phyloP scores from a whole-genome alignment of 1,284 basidiomycete species.

The Ustilago nuda region DNA sequence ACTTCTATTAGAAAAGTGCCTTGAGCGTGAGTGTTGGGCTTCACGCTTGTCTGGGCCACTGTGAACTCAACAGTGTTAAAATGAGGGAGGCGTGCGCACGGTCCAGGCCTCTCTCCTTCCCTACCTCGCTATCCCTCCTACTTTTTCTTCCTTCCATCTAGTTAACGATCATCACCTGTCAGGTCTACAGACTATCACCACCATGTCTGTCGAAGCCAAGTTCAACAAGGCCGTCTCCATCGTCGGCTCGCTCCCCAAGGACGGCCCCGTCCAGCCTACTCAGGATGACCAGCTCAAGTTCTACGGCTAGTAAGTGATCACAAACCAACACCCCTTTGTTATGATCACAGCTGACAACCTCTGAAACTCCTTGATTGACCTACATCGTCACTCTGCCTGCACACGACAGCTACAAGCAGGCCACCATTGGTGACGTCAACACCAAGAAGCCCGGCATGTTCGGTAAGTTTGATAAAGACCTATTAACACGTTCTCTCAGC shows the following conservation, averaged over 20 bases:
- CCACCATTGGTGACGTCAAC: conserved; percentile 66
- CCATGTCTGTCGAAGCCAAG: conserved; percentile 57
- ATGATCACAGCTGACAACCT: background rate
- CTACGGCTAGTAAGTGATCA: conserved; percentile 59
- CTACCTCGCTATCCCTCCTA: background rate
- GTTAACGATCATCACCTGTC: conserved; percentile 1
- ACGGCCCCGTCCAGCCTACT: conserved; percentile 63
- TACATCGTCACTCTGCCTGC: background rate
- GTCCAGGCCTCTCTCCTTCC: background rate
- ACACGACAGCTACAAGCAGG: conserved; percentile 66
- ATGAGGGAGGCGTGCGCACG: conserved; percentile 4
- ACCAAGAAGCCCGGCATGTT: conserved; percentile 67
- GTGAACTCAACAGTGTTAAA: background rate
- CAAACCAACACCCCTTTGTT: background rate
- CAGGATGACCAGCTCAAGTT: conserved; percentile 67
- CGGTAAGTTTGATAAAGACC: conserved; percentile 39
- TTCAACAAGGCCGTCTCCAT: conserved; percentile 60
- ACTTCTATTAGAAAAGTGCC: background rate
- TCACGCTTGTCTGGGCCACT: background rate
- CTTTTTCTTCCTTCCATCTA: background rate
- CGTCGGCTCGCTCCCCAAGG: conserved; percentile 57
- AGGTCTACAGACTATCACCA: background rate
- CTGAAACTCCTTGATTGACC: background rate
- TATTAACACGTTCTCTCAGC: background rate
- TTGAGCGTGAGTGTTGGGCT: conserved; percentile 3